Conservation (phyloP, 768 basidiomycete genomes). For the Phanerochaete sordida region DNA sequence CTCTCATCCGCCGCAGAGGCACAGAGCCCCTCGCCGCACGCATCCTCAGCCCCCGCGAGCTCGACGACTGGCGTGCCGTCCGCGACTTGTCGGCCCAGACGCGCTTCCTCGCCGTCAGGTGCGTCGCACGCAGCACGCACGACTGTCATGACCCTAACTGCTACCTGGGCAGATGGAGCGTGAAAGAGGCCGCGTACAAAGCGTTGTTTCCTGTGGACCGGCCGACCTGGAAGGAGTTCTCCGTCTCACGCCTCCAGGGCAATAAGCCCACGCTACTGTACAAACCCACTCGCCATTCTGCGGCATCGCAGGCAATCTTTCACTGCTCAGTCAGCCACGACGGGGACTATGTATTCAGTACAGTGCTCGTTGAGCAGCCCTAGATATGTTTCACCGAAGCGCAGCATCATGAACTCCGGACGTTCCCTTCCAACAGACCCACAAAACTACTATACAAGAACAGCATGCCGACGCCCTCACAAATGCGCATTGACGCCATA, state of each 20-base stretch:
- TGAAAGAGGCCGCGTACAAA: constrained; percentile 88
- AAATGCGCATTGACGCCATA: constrained; percentile 59
- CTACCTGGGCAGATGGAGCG: constrained; percentile 56
- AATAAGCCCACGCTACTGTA: constrained; percentile 43
- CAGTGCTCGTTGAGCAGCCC: constrained; percentile 53
- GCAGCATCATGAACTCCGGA: neutral
- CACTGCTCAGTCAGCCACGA: constrained; percentile 83
- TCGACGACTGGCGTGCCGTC: constrained; percentile 37
- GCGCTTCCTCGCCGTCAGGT: constrained; percentile 75
- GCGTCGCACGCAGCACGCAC: constrained; percentile 16
- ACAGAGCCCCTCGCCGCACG: constrained; percentile 48
- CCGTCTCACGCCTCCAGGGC: constrained; percentile 31
- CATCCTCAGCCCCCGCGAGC: constrained; percentile 54
- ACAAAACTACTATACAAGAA: neutral
- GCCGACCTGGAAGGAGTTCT: constrained; percentile 74
- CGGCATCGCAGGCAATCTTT: constrained; percentile 32
- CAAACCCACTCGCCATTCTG: constrained; percentile 11
- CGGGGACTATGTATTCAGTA: constrained; percentile 69
- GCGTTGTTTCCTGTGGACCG: constrained; percentile 61
- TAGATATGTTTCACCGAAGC: neutral
- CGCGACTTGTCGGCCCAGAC: constrained; percentile 22
- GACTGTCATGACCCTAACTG: constrained; percentile 3
- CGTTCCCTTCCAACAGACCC: neutral
- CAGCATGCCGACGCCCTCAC: constrained; percentile 22
- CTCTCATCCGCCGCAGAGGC: constrained; percentile 48